Base-by-base conservation (phyloP, 257 asterid genomes). In the Cinchona pubescens region DNA sequence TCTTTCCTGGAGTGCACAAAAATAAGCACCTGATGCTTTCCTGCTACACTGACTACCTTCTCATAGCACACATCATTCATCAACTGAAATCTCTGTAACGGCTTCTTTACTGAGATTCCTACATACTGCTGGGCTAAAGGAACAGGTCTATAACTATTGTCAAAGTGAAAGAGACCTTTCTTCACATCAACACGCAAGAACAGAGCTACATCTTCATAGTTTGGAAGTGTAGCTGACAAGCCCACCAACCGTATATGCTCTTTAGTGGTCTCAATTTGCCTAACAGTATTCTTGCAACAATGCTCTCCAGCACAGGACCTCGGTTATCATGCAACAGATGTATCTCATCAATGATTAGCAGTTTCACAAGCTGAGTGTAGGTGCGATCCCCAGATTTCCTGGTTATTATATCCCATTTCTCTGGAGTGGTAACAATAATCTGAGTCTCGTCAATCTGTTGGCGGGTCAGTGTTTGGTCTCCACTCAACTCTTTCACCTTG, bases 381-480 rank as follows among this genome's bases (percentile, higher is more conserved):
- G 85, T 84, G 48, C 87, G 87, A 61, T 84, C 87, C 0, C 87
- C 87, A n/a, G 87, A 81, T 62, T 84, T 84, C 71, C 87, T 78
- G 49, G 87, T 84, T 63, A 84, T 76, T 11, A 84, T 84, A 71
- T 84, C 87, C 87, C 87, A 84, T 51, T 84, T 84, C 80, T 84
- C 87, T 2, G 87, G 87, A 25, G 87, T 84, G 21, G 87, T 84
- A 51, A 84, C 87, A 30, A 84, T 84, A 40, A 84, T 84, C 73
- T 84, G 87, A 64, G 87, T 84, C 66, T 84, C 87, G 71, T 84
- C 87, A 79, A 84, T 84, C 82, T 84, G 87, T 62, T 84, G 87
- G 21, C 85, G 79, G 46, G 85, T 84, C 62, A 84, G 66, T 45
- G 87, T 21, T 37, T 84, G 87, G 73, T 84, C 87, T 32, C 87